Percentiles rank a stretch among this genome's conserved stretches.
Conservation (phyloP, 805 yeast species). For the Debaryomyces castellii region DNA sequence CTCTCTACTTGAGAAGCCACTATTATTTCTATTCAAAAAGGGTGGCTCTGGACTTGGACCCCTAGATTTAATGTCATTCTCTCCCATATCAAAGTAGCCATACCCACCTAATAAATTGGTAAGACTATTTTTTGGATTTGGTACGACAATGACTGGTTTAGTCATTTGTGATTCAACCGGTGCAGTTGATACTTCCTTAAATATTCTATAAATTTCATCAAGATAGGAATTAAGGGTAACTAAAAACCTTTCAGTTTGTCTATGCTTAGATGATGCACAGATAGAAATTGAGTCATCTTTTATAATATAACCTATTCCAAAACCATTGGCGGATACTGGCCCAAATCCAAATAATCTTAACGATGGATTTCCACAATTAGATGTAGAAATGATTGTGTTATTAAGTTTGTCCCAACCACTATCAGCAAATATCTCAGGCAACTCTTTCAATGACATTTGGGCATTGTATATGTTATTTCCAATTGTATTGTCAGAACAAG, state of each 20-base stretch:
- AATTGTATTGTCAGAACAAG: conserved; percentile 31
- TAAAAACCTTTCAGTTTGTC: conserved; percentile 57
- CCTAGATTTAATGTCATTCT: conserved; percentile 51
- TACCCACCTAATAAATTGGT: conserved; percentile 53
- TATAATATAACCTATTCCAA: conserved; percentile 56
- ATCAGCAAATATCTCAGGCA: conserved; percentile 81
- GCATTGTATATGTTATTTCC: conserved; percentile 17
- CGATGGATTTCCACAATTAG: conserved; percentile 64
- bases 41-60: conserved; percentile 61
- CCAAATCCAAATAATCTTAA: conserved; percentile 59
- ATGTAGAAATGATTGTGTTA: conserved; percentile 69
- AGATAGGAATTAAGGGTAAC: conserved; percentile 52
- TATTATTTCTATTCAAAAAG: conserved; percentile 35
- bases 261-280: conserved; percentile 59
- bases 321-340: conserved; percentile 58
- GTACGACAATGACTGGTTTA: background rate
- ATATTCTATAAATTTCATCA: conserved; percentile 40
- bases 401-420: conserved; percentile 85
- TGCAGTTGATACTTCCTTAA: conserved; percentile 4
- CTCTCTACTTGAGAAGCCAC: conserved; percentile 48
- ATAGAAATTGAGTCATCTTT: conserved; percentile 52
- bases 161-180: background rate
- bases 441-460: conserved; percentile 22
- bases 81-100: conserved; percentile 60
- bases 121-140: conserved; percentile 23